Conservation (phyloP, 2,329 filamentous ascomycete species). For the Metarhizium brunneum region DNA sequence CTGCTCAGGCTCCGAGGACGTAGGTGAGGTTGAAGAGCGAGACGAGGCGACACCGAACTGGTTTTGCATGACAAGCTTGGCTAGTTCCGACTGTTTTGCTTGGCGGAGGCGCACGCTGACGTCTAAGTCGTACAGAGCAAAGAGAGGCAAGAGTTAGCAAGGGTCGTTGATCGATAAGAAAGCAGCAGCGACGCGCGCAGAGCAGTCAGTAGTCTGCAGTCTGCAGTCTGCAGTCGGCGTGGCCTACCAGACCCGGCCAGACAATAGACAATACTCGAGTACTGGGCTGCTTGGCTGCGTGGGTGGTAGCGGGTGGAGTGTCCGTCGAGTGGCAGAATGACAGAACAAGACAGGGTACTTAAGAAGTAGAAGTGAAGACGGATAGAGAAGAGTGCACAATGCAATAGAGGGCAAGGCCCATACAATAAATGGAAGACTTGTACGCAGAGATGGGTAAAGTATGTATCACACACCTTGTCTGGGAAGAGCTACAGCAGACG, state of each 20-base stretch:
- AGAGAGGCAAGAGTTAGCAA: constrained; percentile 8
- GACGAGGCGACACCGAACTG: constrained; percentile 25
- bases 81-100: constrained; percentile 31
- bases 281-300: too few relatives aligned
- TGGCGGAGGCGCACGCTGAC: constrained; percentile 21
- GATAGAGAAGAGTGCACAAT: not conserved
- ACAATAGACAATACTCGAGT: too few relatives aligned
- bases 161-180: not conserved
- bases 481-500: constrained; percentile 12
- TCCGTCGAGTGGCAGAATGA: too few relatives aligned
- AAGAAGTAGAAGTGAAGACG: not conserved
- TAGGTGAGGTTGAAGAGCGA: constrained; percentile 17
- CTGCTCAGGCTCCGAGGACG: constrained; percentile 21
- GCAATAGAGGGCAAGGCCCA: too few relatives aligned
- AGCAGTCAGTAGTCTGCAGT: not conserved
- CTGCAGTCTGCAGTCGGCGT: not conserved
- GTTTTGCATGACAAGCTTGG: constrained; percentile 37
- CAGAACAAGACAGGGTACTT: too few relatives aligned
- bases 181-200: not conserved
- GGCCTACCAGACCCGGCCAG: too few relatives aligned
- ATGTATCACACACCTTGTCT: constrained; percentile 13
- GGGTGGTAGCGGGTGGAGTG: too few relatives aligned
- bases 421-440: not conserved
- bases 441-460: not conserved
- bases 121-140: constrained; percentile 13